Evolutionary conservation across 2,329 filamentous ascomycete species (phyloP).

Genomic region (Scytalidium lignicola): DNA sequence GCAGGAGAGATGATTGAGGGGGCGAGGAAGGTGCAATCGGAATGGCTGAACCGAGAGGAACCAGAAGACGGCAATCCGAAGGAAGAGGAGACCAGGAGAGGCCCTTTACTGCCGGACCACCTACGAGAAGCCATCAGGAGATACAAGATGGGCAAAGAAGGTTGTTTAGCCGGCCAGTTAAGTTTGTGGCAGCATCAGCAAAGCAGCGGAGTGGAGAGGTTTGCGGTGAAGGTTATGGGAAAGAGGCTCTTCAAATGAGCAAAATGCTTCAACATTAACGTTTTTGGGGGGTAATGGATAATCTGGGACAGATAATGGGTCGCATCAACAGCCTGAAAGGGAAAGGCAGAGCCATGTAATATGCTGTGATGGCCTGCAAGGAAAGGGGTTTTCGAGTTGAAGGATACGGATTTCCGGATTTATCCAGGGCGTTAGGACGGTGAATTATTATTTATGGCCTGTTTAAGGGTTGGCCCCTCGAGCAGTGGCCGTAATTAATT

Average conservation of each 20-base stretch:
- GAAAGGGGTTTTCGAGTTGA: too few relatives aligned
- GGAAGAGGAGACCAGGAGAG: conserved; percentile 35
- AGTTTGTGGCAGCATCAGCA: conserved; percentile 58
- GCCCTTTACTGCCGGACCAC: conserved; percentile 68
- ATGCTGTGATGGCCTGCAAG: too few relatives aligned
- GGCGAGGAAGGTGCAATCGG: conserved; percentile 64
- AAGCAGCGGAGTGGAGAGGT: conserved; percentile 54
- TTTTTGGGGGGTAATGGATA: neutral
- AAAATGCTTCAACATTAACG: too few relatives aligned
- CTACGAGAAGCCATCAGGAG: conserved; percentile 67
- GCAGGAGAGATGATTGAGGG: conserved; percentile 70
- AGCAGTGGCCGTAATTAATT: too few relatives aligned
- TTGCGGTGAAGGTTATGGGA: conserved; percentile 29
- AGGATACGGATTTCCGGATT: too few relatives aligned
- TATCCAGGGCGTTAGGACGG: too few relatives aligned
- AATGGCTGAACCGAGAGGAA: conserved; percentile 54
- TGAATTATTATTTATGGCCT: too few relatives aligned
- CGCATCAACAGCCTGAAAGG: too few relatives aligned
- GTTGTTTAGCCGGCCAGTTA: conserved; percentile 52
- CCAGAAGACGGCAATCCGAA: conserved; percentile 24
- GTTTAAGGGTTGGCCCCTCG: too few relatives aligned
- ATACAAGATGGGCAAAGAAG: conserved; percentile 59
- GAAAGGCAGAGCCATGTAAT: too few relatives aligned
- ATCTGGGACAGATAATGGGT: too few relatives aligned
- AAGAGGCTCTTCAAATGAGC: conserved; percentile 26